These are phyloP conservation scores for Trichosporon ovoides DNA, from an alignment of 1,284 basidiomycete genomes.

Conservation along the genomic window DNA sequence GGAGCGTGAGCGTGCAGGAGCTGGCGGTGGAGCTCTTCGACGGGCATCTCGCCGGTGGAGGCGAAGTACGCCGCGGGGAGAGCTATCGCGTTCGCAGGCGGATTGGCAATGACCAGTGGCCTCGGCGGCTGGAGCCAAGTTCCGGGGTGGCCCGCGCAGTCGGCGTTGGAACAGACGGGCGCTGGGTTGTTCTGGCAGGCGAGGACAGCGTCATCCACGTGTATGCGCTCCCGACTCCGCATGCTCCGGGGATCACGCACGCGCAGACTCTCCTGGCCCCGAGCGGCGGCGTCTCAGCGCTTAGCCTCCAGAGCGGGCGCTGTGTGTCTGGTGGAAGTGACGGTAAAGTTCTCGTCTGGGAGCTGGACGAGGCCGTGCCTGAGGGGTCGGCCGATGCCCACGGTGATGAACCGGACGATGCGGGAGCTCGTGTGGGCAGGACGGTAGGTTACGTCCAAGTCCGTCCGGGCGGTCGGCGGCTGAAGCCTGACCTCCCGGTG, in stretches of 20 bases:
- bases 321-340: conserved; percentile 44
- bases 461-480: conserved; percentile 21
- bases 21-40: conserved; percentile 27
- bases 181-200: conserved; percentile 47
- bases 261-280: conserved; percentile 45
- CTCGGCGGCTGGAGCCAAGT: conserved; percentile 30
- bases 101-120: conserved; percentile 28
- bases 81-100: conserved; percentile 27
- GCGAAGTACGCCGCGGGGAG: conserved; percentile 28
- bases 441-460: conserved; percentile 44
- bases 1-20: conserved; percentile 47
- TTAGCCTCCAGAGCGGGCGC: conserved; percentile 35
- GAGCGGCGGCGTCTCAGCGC: conserved; percentile 34
- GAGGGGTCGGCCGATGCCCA: conserved; percentile 6
- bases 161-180: conserved; percentile 41
- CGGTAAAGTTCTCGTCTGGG: conserved; percentile 46
- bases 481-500: neutral
- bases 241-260: conserved; percentile 25
- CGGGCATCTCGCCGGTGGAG: neutral
- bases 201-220: conserved; percentile 46
- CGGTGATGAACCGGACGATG: neutral
- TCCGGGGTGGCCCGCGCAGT: conserved; percentile 38
- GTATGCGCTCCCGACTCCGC: conserved; percentile 34
- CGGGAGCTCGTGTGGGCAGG: conserved; percentile 24
- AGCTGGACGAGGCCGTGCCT: conserved; percentile 31